phyloP scores from a whole-genome alignment of 2,329 filamentous ascomycete species.

The Colletotrichum destructivum region DNA sequence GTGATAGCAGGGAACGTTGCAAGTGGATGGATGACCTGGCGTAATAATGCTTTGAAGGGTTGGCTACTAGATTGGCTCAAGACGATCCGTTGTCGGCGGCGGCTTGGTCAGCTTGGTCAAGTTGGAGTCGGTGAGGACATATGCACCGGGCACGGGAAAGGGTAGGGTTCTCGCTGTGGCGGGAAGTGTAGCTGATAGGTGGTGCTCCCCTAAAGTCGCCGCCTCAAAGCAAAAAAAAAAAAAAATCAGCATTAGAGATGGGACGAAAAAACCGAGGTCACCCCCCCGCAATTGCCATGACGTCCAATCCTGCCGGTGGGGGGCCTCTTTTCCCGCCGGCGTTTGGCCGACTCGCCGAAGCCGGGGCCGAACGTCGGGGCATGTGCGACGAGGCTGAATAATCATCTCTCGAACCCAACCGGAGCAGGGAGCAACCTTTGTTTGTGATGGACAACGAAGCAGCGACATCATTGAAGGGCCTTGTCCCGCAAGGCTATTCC shows the following conservation, averaged over 20 bases:
- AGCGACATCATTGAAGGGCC: slow-evolving; percentile 7
- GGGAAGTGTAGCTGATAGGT: slow-evolving; percentile 1
- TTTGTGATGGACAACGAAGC: slow-evolving; percentile 28
- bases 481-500: slow-evolving; percentile 17
- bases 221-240: slow-evolving; percentile 1
- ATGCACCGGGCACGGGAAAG: background rate
- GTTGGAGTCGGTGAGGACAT: slow-evolving; percentile 37
- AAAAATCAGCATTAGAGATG: background rate
- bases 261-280: slow-evolving; percentile 20
- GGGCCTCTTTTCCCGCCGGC: slow-evolving; percentile 31
- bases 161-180: no score
- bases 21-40: background rate
- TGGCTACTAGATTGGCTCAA: background rate
- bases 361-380: slow-evolving; percentile 39
- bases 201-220: slow-evolving; percentile 14
- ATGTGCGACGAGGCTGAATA: slow-evolving; percentile 34
- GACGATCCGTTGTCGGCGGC: slow-evolving; percentile 38
- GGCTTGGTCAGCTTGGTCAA: slow-evolving; percentile 4
- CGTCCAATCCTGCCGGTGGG: slow-evolving; percentile 32
- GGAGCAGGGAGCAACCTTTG: slow-evolving; percentile 26
- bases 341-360: slow-evolving; percentile 39
- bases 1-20: background rate
- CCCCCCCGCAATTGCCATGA: slow-evolving; percentile 32
- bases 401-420: slow-evolving; percentile 20
- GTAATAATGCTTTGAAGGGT: slow-evolving; percentile 3